Evolutionary conservation across 768 basidiomycete species (phyloP).

Genomic region (Rhizopogon rudus): DNA sequence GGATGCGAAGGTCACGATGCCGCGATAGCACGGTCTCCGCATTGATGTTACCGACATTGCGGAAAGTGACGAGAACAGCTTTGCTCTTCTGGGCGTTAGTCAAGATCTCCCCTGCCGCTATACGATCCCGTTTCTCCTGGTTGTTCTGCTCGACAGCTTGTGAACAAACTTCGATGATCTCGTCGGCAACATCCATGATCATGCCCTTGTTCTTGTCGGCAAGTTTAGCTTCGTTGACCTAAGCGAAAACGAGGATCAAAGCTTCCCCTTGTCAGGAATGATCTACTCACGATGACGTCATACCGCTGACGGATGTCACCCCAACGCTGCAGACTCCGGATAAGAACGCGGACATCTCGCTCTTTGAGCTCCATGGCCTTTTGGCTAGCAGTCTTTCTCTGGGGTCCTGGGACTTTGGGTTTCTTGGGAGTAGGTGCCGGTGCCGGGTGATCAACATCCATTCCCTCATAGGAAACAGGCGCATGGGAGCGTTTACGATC

Average conservation of each 20-base stretch:
- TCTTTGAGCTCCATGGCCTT: constrained; percentile 97
- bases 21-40: constrained; percentile 95
- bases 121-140: constrained; percentile 67
- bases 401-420: constrained; percentile 63
- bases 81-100: constrained; percentile 95
- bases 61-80: constrained; percentile 89
- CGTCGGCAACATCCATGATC: constrained; percentile 88
- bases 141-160: constrained; percentile 83
- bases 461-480: constrained; percentile 86
- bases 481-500: constrained; percentile 83
- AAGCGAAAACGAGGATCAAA: constrained; percentile 3
- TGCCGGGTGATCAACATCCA: constrained; percentile 79
- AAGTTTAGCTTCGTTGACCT: constrained; percentile 89
- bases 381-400: constrained; percentile 88
- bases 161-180: constrained; percentile 83
- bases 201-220: constrained; percentile 91
- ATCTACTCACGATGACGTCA: constrained; percentile 77
- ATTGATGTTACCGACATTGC: constrained; percentile 90
- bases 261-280: background rate
- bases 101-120: constrained; percentile 82
- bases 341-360: constrained; percentile 91
- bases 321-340: constrained; percentile 95
- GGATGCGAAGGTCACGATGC: constrained; percentile 80
- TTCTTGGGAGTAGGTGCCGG: constrained; percentile 65
- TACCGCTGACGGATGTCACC: constrained; percentile 95